phyloP scores from a whole-genome alignment of 805 yeast species.

The Pichia paraexigua region DNA sequence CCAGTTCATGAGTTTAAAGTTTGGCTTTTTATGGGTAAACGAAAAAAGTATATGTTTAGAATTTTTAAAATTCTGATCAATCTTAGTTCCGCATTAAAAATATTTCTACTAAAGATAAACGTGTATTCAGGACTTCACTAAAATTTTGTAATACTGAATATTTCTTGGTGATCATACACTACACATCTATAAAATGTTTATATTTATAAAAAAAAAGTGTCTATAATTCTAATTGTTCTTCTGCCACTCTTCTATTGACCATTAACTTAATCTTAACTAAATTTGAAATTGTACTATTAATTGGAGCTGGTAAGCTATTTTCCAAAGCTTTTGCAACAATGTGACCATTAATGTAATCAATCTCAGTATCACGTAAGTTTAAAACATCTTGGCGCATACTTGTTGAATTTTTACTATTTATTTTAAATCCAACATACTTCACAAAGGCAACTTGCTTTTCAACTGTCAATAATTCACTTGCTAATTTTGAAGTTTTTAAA shows the following conservation, averaged over 20 bases:
- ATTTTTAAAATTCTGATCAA: background rate
- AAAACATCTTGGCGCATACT: conserved; percentile 67
- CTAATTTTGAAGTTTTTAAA: conserved; percentile 26
- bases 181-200: background rate
- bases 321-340: conserved; percentile 48
- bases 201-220: background rate
- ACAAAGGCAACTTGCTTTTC: conserved; percentile 29
- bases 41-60: no score
- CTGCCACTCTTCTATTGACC: conserved; percentile 12
- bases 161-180: background rate
- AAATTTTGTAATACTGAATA: background rate
- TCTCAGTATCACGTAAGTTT: conserved; percentile 55
- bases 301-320: conserved; percentile 35
- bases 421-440: conserved; percentile 20
- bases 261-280: conserved; percentile 35
- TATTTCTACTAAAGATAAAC: background rate
- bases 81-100: background rate
- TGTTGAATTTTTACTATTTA: conserved; percentile 46
- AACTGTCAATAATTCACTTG: conserved; percentile 25
- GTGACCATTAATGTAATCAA: conserved; percentile 79
- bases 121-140: no score
- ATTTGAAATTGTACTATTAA: conserved; percentile 38
- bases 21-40: conserved; percentile 12
- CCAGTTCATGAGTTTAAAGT: conserved; percentile 18
- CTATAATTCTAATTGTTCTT: background rate